A percentile compares a stretch with the other conserved stretches of the same genome.
Conservation (phyloP, 331 rosid genomes). For the Cydonia oblonga region DNA sequence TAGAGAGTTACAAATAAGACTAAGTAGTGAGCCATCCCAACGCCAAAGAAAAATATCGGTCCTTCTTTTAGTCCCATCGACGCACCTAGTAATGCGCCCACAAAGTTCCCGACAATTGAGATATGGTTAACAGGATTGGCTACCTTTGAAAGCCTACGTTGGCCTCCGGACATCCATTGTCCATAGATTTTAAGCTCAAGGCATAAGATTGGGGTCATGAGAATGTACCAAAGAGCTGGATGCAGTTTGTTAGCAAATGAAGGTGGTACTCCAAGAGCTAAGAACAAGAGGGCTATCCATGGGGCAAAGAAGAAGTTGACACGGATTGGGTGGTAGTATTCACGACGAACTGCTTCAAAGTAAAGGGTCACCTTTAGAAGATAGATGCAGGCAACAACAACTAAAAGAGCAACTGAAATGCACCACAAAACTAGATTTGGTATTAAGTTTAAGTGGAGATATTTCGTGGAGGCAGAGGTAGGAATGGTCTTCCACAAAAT, state of each 20-base stretch:
- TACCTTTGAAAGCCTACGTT: slow-evolving; percentile 78
- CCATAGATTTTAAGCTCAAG: slow-evolving; percentile 92
- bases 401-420: slow-evolving; percentile 36
- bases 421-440: slow-evolving; percentile 51
- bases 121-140: slow-evolving; percentile 86
- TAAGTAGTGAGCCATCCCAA: slow-evolving; percentile 72
- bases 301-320: slow-evolving; percentile 90
- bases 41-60: slow-evolving; percentile 79
- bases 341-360: slow-evolving; percentile 91
- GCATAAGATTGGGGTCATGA: slow-evolving; percentile 57
- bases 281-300: slow-evolving; percentile 71
- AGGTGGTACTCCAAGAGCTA: slow-evolving; percentile 68
- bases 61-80: slow-evolving; percentile 84
- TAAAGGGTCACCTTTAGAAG: slow-evolving; percentile 49
- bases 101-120: slow-evolving; percentile 75
- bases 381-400: slow-evolving; percentile 30
- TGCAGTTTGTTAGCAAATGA: slow-evolving; percentile 37
- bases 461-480: slow-evolving; percentile 52
- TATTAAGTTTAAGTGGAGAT: slow-evolving; percentile 53
- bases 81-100: slow-evolving; percentile 80
- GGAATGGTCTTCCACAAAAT: slow-evolving; percentile 77
- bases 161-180: slow-evolving; percentile 98
- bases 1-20: slow-evolving; percentile 84
- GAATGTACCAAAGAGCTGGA: slow-evolving; percentile 61
- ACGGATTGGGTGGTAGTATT: slow-evolving; percentile 82